Base-by-base conservation (phyloP, 139 green algal species). In the Tetradesmus lagerheimii region DNA sequence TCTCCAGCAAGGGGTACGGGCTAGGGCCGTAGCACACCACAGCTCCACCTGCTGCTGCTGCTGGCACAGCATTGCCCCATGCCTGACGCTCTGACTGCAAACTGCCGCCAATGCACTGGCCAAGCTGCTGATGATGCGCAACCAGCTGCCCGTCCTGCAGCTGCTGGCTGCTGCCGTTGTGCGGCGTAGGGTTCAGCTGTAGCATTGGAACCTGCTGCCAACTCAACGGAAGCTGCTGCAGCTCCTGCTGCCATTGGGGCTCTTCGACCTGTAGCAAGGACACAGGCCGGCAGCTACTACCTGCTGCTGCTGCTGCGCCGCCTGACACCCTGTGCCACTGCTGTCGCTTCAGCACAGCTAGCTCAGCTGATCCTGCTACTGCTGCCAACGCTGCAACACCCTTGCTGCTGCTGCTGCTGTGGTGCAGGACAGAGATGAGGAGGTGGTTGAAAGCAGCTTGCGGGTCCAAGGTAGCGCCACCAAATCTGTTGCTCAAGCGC, bases 401-500 rank as follows among this genome's bases (percentile, higher is more conserved):
- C 57, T 11, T 31, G 37, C 80, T 91, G 66, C 37, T 86, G 75
- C 74, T 91, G 50, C 37, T 81, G 67, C 11, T 88, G 53, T n/a
- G 53, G 66, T 94, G 82, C 80, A 67, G 45, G 15, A 86, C 79
- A 62, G 75, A 86, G 66, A 87, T 75, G 11, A 83, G 84, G 18
- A 35, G 53, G n/a, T 88, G 25, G 37, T n/a, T 11, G 31, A 86
- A 86, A 12, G 74, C 41, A 47, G 78, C 71, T 4, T 86, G 14
- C 3, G 78, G 79, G 50, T 77, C 29, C 9, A 83, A 35, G 4
- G 16, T 23, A 15, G 80, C 91, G 20, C 79, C 85, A 14, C 79
- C 91, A 64, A 89, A 93, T 5, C 94, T 90, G 6, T 53, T 86
- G 35, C 93, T 95, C 2, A 90, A 67, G 16, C 64, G 80, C 82